phyloP scores from a whole-genome alignment of 2,329 filamentous ascomycete species.

The Lomentospora prolificans region DNA sequence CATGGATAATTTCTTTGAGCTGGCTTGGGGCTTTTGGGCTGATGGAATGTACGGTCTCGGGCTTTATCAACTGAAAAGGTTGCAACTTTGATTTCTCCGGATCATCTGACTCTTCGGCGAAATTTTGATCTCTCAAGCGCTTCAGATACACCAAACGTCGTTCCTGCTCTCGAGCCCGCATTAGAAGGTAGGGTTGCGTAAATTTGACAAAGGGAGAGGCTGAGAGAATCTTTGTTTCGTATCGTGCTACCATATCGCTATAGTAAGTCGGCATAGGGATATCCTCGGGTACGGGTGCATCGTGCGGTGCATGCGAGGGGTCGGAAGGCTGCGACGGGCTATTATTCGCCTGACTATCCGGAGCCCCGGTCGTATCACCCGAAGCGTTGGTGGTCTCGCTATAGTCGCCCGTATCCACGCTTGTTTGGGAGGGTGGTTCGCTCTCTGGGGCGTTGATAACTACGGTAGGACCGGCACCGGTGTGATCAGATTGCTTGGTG shows the following conservation, averaged over 20 bases:
- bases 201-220: slow-evolving; percentile 96
- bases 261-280: slow-evolving; percentile 85
- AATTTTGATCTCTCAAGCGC: slow-evolving; percentile 68
- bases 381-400: neutral
- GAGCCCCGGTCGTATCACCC: neutral
- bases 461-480: slow-evolving; percentile 20
- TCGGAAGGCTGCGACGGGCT: neutral
- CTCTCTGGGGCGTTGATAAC: slow-evolving; percentile 28
- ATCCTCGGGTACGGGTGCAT: slow-evolving; percentile 36
- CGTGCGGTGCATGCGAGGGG: neutral
- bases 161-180: slow-evolving; percentile 86
- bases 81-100: slow-evolving; percentile 55
- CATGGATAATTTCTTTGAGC: slow-evolving; percentile 86
- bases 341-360: neutral
- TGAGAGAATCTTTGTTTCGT: slow-evolving; percentile 86
- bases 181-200: slow-evolving; percentile 83
- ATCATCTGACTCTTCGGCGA: slow-evolving; percentile 43
- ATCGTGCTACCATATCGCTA: slow-evolving; percentile 87
- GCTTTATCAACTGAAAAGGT: slow-evolving; percentile 82
- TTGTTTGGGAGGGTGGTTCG: slow-evolving; percentile 24
- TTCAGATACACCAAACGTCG: slow-evolving; percentile 73
- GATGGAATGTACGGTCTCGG: slow-evolving; percentile 86
- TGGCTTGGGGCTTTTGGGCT: slow-evolving; percentile 72
- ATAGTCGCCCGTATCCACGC: slow-evolving; percentile 8
- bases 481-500: neutral